phyloP scores from a whole-genome alignment of 2,329 filamentous ascomycete genomes.

The Teratosphaeria viscida region DNA sequence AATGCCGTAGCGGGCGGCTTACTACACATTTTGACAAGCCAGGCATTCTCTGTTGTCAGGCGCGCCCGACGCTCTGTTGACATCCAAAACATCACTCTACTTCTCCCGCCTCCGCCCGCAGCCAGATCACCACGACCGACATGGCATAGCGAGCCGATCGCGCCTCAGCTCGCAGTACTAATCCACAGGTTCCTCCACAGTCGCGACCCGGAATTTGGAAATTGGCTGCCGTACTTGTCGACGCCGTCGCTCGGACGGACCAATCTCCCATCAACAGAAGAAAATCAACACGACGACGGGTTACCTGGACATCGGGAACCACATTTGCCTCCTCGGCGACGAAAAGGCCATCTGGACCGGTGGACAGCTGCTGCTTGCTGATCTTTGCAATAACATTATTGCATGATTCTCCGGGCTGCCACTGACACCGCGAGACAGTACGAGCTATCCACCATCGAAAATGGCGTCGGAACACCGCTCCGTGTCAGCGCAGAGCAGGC shows the following conservation, averaged over 20 bases:
- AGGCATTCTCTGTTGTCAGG: background rate
- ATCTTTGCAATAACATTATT: background rate
- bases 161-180: background rate
- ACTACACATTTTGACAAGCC: background rate
- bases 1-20: background rate
- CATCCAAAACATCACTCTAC: background rate
- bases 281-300: background rate
- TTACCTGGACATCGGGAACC: background rate
- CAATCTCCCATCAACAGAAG: background rate
- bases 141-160: background rate
- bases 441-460: background rate
- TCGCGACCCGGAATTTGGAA: background rate
- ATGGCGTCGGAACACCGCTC: conserved; percentile 11
- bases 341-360: background rate
- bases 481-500: conserved; percentile 21
- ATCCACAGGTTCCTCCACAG: background rate
- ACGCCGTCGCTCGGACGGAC: background rate
- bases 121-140: background rate
- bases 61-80: background rate
- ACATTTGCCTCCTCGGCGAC: background rate
- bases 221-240: background rate
- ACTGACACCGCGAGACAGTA: background rate
- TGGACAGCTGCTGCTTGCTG: background rate
- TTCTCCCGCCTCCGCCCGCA: background rate
- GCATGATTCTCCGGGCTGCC: background rate